Conservation (phyloP, 2,329 filamentous ascomycete genomes). For the Didymella lethalis region DNA sequence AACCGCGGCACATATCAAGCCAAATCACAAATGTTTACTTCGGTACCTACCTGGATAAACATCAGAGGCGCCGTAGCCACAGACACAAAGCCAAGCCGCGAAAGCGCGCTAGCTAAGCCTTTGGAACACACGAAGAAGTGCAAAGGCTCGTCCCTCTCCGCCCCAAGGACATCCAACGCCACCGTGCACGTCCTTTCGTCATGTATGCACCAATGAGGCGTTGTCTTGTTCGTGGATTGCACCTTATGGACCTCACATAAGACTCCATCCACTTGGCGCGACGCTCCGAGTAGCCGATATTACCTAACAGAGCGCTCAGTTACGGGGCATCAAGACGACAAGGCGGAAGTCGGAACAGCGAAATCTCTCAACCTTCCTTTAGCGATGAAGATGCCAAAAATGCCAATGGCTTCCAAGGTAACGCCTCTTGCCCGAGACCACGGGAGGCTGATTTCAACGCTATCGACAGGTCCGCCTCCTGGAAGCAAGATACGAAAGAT, state of each 20-base stretch:
- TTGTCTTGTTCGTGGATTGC: neutral
- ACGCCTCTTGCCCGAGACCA: neutral
- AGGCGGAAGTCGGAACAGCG: constrained; percentile 35
- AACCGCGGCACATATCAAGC: neutral
- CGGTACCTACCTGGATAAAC: neutral
- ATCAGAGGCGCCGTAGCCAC: constrained; percentile 10
- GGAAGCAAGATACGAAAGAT: constrained; percentile 16
- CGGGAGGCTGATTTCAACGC: constrained; percentile 14
- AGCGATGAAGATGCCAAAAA: constrained; percentile 27
- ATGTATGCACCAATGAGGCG: constrained; percentile 16
- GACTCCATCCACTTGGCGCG: constrained; percentile 18
- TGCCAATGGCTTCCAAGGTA: constrained; percentile 31
- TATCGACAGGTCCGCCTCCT: constrained; percentile 13
- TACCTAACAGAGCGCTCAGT: constrained; percentile 8
- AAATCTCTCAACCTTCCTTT: constrained; percentile 33
- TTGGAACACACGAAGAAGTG: constrained; percentile 24
- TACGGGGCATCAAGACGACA: constrained; percentile 18
- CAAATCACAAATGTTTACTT: neutral
- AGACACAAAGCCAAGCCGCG: constrained; percentile 20
- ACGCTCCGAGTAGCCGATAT: constrained; percentile 22
- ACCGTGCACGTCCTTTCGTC: constrained; percentile 6
- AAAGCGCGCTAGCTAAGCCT: constrained; percentile 18
- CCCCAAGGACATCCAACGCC: constrained; percentile 17
- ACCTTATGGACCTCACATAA: constrained; percentile 3
- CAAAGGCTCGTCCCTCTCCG: constrained; percentile 24